Evolutionary conservation across 306 rosid species (phyloP).

Genomic region (Lotus japonicus): DNA sequence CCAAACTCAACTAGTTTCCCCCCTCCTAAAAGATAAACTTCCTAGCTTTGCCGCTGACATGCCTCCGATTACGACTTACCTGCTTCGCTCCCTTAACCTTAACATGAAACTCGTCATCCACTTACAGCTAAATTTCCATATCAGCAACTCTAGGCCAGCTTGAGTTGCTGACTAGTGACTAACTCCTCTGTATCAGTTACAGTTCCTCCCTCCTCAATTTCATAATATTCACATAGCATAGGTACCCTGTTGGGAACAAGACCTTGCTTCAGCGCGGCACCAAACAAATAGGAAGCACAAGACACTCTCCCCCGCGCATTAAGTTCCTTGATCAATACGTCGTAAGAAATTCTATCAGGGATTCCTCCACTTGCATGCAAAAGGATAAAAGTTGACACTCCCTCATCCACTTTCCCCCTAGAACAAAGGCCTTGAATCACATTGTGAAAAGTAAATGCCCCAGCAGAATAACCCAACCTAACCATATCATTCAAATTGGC

Average conservation of each 20-base stretch:
- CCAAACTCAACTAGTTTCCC: neutral
- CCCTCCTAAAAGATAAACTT: neutral
- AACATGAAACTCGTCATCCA: neutral
- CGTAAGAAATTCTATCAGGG: conserved; percentile 27
- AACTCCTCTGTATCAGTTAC: neutral
- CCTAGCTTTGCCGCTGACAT: neutral
- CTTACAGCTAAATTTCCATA: neutral
- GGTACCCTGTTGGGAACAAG: conserved; percentile 29
- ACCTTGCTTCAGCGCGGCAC: conserved; percentile 60
- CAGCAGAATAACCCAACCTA: conserved; percentile 35
- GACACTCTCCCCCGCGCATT: conserved; percentile 30
- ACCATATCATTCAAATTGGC: conserved; percentile 41
- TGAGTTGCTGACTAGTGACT: neutral
- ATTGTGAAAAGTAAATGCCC: conserved; percentile 18
- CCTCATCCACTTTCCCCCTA: conserved; percentile 37
- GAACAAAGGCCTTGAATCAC: conserved; percentile 51
- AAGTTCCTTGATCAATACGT: conserved; percentile 40
- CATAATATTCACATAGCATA: neutral
- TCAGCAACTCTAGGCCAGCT: neutral
- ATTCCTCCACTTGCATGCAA: conserved; percentile 31
- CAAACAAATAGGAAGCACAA: conserved; percentile 39
- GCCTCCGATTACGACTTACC: neutral
- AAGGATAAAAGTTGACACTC: conserved; percentile 35
- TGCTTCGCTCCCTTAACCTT: neutral
- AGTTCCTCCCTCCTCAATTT: neutral